Evolutionary conservation across 1,139 yeast species (phyloP).

Genomic region (Blastobotrys capitulatus): DNA sequence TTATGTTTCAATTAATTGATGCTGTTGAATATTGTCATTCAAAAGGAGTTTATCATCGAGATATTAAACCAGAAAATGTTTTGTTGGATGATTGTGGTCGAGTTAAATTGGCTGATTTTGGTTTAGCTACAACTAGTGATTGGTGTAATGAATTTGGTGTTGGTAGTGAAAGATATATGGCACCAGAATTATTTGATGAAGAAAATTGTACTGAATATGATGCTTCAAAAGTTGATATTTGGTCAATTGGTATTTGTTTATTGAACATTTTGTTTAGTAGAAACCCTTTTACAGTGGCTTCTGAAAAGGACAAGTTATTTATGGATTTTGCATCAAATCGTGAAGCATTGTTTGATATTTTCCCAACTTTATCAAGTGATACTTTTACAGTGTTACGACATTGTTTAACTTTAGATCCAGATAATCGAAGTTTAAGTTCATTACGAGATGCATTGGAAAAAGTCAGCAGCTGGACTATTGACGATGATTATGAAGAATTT

Average conservation of each 20-base stretch:
- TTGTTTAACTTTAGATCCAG: constrained; percentile 80
- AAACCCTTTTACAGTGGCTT: constrained; percentile 82
- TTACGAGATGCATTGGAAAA: constrained; percentile 56
- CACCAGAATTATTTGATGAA: constrained; percentile 71
- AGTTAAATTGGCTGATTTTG: constrained; percentile 87
- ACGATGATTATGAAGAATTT: constrained; percentile 44
- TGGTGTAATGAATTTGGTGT: constrained; percentile 77
- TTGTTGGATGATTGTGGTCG: constrained; percentile 63
- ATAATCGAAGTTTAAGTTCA: constrained; percentile 61
- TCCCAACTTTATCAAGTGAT: constrained; percentile 84
- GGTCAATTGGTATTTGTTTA: constrained; percentile 87
- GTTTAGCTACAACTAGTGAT: constrained; percentile 68
- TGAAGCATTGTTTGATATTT: constrained; percentile 87
- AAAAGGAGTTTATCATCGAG: constrained; percentile 74
- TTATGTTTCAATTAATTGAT: constrained; percentile 67
- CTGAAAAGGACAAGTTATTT: constrained; percentile 78
- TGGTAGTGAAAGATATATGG: constrained; percentile 95
- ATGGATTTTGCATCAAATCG: constrained; percentile 82
- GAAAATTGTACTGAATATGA: constrained; percentile 58
- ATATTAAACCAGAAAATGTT: constrained; percentile 86
- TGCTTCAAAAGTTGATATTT: constrained; percentile 82
- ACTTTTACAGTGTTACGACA: constrained; percentile 76
- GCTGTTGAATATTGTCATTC: constrained; percentile 77
- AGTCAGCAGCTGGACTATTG: constrained; percentile 72
- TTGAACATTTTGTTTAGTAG: constrained; percentile 83